These are phyloP conservation scores for Ulota crispa DNA, from an alignment of 225 moss, liverwort and hornwort genomes.

Conservation along the genomic window DNA sequence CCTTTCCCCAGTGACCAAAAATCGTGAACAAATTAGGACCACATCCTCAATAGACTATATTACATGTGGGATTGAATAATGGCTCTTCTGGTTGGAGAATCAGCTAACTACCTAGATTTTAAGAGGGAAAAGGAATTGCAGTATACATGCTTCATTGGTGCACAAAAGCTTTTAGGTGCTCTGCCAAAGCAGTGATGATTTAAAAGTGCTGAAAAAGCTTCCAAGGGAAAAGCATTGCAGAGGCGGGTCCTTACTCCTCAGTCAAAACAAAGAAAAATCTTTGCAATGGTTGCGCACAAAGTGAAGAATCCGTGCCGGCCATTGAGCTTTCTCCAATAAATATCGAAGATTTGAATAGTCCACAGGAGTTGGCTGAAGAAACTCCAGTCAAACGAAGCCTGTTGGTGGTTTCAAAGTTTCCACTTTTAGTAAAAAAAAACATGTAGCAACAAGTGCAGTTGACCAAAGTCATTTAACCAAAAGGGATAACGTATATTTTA, in stretches of 20 bases:
- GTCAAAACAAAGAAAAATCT: background rate
- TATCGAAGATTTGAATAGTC: background rate
- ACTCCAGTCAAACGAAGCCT: background rate
- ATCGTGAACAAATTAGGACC: too few relatives aligned
- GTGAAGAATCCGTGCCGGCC: background rate
- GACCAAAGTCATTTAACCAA: background rate
- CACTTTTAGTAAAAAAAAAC: background rate
- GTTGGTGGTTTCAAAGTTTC: background rate
- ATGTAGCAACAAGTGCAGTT: background rate
- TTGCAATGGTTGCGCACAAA: background rate
- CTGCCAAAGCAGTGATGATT: background rate
- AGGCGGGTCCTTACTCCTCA: background rate
- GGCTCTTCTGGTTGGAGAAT: too few relatives aligned
- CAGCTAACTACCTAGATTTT: background rate
- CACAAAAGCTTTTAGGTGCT: background rate
- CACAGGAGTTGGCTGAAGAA: background rate
- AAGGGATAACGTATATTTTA: background rate
- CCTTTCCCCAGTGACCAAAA: too few relatives aligned
- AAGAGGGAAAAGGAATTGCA: background rate
- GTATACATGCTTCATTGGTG: background rate
- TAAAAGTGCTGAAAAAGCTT: background rate
- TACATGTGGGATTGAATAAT: too few relatives aligned
- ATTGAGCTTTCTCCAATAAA: background rate
- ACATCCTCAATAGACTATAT: too few relatives aligned
- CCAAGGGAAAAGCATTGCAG: too few relatives aligned